Evolutionary conservation across 1,284 basidiomycete genomes (phyloP).

Genomic region (Cryptococcus wingfieldii): DNA sequence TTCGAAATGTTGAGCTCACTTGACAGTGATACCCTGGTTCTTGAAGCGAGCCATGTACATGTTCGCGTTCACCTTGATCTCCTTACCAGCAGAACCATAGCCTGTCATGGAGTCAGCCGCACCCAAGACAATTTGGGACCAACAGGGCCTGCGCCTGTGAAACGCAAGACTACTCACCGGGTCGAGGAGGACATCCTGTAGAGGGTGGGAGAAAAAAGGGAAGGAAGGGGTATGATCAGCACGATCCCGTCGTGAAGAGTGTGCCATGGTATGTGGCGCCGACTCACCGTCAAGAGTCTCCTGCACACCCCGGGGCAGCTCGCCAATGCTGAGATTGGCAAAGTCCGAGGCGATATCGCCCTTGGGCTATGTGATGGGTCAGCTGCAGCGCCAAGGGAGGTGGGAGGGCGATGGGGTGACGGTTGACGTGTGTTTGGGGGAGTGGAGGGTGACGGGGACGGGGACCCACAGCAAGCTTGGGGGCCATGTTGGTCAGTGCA

Average conservation of each 20-base stretch:
- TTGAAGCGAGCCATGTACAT: conserved; percentile 42
- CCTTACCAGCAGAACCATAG: conserved; percentile 33
- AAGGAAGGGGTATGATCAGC: neutral
- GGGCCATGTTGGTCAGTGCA: neutral
- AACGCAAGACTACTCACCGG: conserved; percentile 5
- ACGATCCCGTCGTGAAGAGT: neutral
- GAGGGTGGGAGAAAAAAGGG: neutral
- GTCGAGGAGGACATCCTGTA: conserved; percentile 14
- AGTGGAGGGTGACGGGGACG: neutral
- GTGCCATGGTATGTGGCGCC: no score
- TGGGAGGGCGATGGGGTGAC: neutral
- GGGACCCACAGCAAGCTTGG: conserved; percentile 3
- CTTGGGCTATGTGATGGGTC: neutral
- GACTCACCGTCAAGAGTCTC: conserved; percentile 18
- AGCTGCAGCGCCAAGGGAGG: neutral
- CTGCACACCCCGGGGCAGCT: conserved; percentile 4
- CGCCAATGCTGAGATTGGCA: neutral
- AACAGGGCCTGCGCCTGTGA: neutral
- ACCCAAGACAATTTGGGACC: neutral
- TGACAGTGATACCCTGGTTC: conserved; percentile 26
- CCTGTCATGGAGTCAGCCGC: conserved; percentile 10
- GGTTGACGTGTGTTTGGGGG: neutral
- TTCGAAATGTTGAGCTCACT: conserved; percentile 9
- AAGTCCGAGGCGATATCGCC: conserved; percentile 7
- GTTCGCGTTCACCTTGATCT: conserved; percentile 40